These are phyloP conservation scores for Trichoderma aggressivum DNA, from an alignment of 2,329 filamentous ascomycete species.

Conservation along the genomic window DNA sequence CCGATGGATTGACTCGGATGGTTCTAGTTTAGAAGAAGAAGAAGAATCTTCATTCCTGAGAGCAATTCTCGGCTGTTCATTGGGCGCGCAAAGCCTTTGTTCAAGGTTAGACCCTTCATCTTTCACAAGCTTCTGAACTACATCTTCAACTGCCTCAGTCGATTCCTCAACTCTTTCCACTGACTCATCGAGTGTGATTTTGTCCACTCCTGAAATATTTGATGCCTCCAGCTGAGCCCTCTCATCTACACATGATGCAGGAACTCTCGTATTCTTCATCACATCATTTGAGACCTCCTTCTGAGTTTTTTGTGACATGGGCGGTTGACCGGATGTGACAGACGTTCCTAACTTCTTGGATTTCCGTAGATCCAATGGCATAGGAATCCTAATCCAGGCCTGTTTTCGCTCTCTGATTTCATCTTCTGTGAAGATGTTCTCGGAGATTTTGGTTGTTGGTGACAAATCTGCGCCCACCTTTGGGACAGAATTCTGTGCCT, in stretches of 20 bases:
- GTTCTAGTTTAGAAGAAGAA: neutral
- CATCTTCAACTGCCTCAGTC: neutral
- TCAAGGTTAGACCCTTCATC: neutral
- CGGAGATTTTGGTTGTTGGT: neutral
- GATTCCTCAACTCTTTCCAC: neutral
- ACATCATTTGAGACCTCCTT: neutral
- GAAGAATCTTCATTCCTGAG: neutral
- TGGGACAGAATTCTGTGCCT: neutral
- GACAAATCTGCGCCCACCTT: neutral
- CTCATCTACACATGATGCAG: neutral
- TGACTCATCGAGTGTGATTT: neutral
- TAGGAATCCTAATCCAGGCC: slow-evolving; percentile 35
- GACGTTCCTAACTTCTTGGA: slow-evolving; percentile 16
- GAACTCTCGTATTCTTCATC: neutral
- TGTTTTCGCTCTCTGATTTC: slow-evolving; percentile 32
- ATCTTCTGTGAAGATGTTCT: slow-evolving; percentile 28
- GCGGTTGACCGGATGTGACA: neutral
- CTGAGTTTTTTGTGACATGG: neutral
- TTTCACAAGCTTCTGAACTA: neutral
- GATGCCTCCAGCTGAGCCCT: neutral
- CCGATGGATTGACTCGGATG: neutral
- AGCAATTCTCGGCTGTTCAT: neutral
- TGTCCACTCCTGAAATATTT: neutral
- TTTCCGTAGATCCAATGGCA: slow-evolving; percentile 30
- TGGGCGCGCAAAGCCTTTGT: neutral